A percentile compares a stretch with the other conserved stretches of the same genome.
Conservation (phyloP, 495 filamentous ascomycete genomes). For the Penicillium pancosmium region DNA sequence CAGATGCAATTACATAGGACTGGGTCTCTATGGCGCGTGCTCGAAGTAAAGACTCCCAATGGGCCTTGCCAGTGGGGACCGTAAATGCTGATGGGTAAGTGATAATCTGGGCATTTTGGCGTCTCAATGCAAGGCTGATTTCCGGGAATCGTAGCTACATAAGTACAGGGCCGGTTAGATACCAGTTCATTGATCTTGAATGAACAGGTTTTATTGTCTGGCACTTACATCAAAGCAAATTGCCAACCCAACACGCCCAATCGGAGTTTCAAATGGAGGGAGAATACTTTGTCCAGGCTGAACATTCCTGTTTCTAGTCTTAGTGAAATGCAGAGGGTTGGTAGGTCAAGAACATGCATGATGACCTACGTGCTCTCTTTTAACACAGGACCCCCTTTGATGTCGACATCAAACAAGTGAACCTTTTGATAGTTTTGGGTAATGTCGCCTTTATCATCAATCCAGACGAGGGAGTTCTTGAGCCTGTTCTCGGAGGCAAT, state of each 20-base stretch:
- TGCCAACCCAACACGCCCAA: constrained; percentile 74
- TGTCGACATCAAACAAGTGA: constrained; percentile 76
- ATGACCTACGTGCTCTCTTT: constrained; percentile 59
- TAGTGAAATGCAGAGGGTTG: neutral
- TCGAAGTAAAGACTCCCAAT: constrained; percentile 79
- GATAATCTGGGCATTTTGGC: constrained; percentile 72
- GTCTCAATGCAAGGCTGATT: constrained; percentile 65
- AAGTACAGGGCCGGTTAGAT: neutral
- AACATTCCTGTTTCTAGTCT: constrained; percentile 46
- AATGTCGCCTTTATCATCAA: constrained; percentile 64
- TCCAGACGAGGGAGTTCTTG: constrained; percentile 71
- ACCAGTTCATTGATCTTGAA: neutral
- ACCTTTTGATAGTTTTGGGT: constrained; percentile 73
- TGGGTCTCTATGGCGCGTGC: constrained; percentile 91
- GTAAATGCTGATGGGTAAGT: constrained; percentile 93
- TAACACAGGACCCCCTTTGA: constrained; percentile 61
- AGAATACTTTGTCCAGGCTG: constrained; percentile 61
- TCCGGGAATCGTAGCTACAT: constrained; percentile 77
- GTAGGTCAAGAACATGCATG: neutral
- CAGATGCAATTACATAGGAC: constrained; percentile 83
- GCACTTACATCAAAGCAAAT: constrained; percentile 85
- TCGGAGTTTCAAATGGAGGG: constrained; percentile 68
- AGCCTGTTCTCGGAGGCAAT: constrained; percentile 60
- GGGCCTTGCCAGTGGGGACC: constrained; percentile 79
- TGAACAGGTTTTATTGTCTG: neutral